These are phyloP conservation scores for Pythium brassicae DNA, from an alignment of 352 stramenopile species.

Conservation along the genomic window DNA sequence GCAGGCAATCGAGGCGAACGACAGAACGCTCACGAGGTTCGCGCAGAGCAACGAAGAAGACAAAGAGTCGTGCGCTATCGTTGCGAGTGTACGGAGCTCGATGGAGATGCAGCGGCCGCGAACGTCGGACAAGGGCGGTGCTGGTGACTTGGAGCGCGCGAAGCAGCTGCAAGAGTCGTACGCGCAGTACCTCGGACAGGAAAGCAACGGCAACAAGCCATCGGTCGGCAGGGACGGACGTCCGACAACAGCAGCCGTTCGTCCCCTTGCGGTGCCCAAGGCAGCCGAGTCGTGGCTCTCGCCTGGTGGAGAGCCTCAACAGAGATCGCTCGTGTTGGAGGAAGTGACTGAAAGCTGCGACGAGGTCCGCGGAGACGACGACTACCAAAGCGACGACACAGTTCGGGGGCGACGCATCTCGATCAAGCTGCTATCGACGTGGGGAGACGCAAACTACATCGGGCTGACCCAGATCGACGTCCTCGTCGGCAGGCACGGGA, in stretches of 20 bases:
- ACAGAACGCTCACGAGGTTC: conserved; percentile 24
- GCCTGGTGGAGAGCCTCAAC: conserved; percentile 36
- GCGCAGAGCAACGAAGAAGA: conserved; percentile 42
- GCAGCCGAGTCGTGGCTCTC: conserved; percentile 40
- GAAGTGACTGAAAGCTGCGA: conserved; percentile 25
- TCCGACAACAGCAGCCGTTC: conserved; percentile 43
- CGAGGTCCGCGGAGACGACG: conserved; percentile 10
- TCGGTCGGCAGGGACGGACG: conserved; percentile 20
- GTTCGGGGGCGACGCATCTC: conserved; percentile 40
- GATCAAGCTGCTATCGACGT: conserved; percentile 59
- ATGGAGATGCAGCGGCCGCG: conserved; percentile 44
- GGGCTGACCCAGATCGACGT: conserved; percentile 77
- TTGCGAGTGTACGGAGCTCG: conserved; percentile 27
- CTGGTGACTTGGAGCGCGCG: neutral
- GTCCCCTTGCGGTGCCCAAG: conserved; percentile 18
- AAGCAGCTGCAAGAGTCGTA: conserved; percentile 17
- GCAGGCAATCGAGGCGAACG: conserved; percentile 65
- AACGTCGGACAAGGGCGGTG: conserved; percentile 40
- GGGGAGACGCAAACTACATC: conserved; percentile 84
- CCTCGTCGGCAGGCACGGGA: conserved; percentile 39
- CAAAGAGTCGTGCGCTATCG: conserved; percentile 31
- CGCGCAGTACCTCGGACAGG: conserved; percentile 6
- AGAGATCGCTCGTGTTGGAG: conserved; percentile 30
- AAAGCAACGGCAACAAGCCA: conserved; percentile 4
- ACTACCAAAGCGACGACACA: conserved; percentile 12